Evolutionary conservation across 176 grass and related monocot genomes (phyloP), one percentile per base, ranked within the genome.

Genomic region (Ampelocalamus luodianensis): DNA sequence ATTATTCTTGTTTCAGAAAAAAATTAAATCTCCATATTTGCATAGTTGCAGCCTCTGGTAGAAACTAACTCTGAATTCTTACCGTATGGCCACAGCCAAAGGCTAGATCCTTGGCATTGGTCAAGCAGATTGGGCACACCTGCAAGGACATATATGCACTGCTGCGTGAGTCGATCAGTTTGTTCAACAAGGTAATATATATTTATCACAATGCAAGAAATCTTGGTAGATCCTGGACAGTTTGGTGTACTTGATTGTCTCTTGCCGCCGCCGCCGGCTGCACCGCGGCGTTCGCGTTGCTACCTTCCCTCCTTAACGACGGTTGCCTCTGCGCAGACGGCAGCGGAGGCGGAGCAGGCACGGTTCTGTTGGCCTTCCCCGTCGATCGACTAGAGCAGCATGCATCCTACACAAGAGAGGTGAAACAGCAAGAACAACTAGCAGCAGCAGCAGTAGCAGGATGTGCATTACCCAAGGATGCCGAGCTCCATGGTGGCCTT

Each of bases 11-110:
- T 45, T 45, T 45, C 43, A 45, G 10, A 40, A 40, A 39, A 39
- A 40, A 40, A 40, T 7, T 43, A 43, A 11, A 45, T 45, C 3
- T 45, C 43, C 43, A 45, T 8, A 32, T 29, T 63, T 29, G 38
- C 3, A 27, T 38, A 4, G 16, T 34, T 56, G 10, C 49, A 39
- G 10, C 17, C 4, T 56, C 43, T 45, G 43, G 10, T 45, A 12
- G 43, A 45, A 45, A 45, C 10, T 45, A 45, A 24, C 14, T 82
- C 3, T 55, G 36, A 46, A 60, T 23, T 81, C 72, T 92, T 77
- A 98, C 96, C 96, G 53, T 93, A 67, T 98, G 96, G 26, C 96
- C 96, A 5, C 96, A 98, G 0, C 93, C 93, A 66, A 98, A 98
- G 23, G 96, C 93, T 34, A 95, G 39, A 72, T 98, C 88, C 51